phyloP scores from a whole-genome alignment of 345 rosid species.

The Clausena lansium region DNA sequence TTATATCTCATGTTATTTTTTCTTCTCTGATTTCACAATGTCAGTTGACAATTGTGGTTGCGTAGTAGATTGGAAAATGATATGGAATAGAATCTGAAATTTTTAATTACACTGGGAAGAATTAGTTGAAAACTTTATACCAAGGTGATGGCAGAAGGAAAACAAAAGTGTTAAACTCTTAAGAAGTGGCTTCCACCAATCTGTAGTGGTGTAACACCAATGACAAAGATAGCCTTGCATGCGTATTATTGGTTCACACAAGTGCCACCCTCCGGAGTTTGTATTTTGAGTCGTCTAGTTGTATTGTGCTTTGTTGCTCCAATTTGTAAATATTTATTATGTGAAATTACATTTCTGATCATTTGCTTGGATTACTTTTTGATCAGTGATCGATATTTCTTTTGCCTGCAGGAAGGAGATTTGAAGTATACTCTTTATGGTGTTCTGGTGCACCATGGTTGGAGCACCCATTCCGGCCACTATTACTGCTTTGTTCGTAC shows the following conservation, averaged over 20 bases:
- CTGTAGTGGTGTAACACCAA: not conserved
- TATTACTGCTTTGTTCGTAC: slow-evolving; percentile 91
- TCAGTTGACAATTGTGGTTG: not conserved
- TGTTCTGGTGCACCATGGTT: slow-evolving; percentile 88
- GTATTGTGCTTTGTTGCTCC: slow-evolving; percentile 3
- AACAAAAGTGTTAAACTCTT: not conserved
- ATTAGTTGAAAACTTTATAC: not conserved
- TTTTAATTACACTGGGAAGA: not conserved
- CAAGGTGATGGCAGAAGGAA: not conserved
- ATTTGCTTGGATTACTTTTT: not conserved
- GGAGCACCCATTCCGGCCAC: slow-evolving; percentile 88
- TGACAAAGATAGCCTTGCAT: not conserved
- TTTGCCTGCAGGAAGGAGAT: slow-evolving; percentile 69
- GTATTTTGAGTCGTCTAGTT: not conserved
- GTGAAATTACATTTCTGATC: not conserved
- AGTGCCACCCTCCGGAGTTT: not conserved
- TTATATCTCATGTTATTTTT: not conserved
- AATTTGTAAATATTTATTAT: not conserved
- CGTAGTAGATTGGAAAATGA: not conserved
- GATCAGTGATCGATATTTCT: not conserved
- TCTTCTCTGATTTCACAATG: not conserved
- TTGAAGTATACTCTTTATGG: slow-evolving; percentile 90
- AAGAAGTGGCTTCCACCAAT: not conserved
- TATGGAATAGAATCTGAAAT: not conserved
- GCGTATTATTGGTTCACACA: not conserved